Evolutionary conservation across 805 yeast species (phyloP), one percentile per base, ranked within the genome.

Genomic region (Kazachstania psychrophila): DNA sequence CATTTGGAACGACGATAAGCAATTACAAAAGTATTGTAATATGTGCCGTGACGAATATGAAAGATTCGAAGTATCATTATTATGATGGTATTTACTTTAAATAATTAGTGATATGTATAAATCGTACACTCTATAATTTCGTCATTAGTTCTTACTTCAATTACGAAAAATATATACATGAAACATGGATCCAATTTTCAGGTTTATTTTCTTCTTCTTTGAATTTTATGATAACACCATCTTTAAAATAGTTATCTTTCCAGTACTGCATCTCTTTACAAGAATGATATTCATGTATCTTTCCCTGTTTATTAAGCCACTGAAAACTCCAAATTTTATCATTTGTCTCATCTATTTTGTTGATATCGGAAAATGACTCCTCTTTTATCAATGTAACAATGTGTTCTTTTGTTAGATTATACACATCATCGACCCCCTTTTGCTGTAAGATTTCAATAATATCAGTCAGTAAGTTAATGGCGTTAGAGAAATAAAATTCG

Each of bases 211-310:
- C 37, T 14, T 51, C 58, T 4, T 47, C 45, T 3, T 49, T 48
- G n/a, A 46, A 46, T 38, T 52, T 58, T 23, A 67, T 78, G 20
- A 57, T 59, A 0, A 68, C 78, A 9, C 56, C 57, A 35, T 67
- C 62, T 4, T 63, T 62, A 47, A 76, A 76, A 47, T 75, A 73
- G 6, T 59, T 54, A 7, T 49, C 32, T 33, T 58, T 66, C 83
- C 83, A 76, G 43, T 68, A 66, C 15, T 51, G 56, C 78, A 77
- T 75, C 39, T 76, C 78, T 42, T 65, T 69, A 11, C 64, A 51
- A 1, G 79, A 62, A 47, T 58, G 73, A 2, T 70, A 69, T 5
- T 77, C 77, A 36, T 72, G 60, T 2, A 67, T 42, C 20, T 55
- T 63, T 1, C 52, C 57, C 1, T 40, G 39, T 12, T 40, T 48